phyloP scores from a whole-genome alignment of 176 grass and related monocot genomes.

The Aegilops tauschii region DNA sequence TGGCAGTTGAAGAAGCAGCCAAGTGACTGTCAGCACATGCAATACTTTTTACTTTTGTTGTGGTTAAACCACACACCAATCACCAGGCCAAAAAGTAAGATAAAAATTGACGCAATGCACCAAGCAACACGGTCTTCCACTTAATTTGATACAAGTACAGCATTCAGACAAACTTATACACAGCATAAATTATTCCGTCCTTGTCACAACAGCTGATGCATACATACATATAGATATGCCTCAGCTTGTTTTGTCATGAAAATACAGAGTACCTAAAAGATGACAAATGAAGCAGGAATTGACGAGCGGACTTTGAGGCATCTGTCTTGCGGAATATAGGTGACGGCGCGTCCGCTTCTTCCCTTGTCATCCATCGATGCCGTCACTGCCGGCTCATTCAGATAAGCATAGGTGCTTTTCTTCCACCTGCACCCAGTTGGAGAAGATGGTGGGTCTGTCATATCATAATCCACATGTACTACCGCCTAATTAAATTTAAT shows the following conservation, averaged over 20 bases:
- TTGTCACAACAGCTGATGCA: slow-evolving; percentile 12
- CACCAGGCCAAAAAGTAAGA: neutral
- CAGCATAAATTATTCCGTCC: slow-evolving; percentile 27
- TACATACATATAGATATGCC: neutral
- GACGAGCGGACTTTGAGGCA: slow-evolving; percentile 16
- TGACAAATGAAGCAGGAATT: slow-evolving; percentile 22
- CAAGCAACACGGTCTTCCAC: neutral
- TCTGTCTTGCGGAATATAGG: slow-evolving; percentile 54
- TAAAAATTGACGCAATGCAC: neutral
- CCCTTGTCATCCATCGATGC: slow-evolving; percentile 50
- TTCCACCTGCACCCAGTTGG: slow-evolving; percentile 74
- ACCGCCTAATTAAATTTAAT: neutral
- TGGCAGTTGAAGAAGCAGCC: no score
- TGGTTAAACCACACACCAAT: no score
- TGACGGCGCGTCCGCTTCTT: slow-evolving; percentile 15
- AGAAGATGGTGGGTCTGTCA: slow-evolving; percentile 29
- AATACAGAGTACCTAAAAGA: slow-evolving; percentile 7
- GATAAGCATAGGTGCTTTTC: slow-evolving; percentile 77
- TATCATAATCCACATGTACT: slow-evolving; percentile 22
- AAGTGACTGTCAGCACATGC: no score
- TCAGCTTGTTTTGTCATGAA: neutral
- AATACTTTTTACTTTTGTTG: no score
- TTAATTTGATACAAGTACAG: slow-evolving; percentile 7
- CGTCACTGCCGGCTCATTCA: slow-evolving; percentile 62
- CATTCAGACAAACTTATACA: neutral